Conservation (phyloP, 345 rosid species). For the Ricinus communis region DNA sequence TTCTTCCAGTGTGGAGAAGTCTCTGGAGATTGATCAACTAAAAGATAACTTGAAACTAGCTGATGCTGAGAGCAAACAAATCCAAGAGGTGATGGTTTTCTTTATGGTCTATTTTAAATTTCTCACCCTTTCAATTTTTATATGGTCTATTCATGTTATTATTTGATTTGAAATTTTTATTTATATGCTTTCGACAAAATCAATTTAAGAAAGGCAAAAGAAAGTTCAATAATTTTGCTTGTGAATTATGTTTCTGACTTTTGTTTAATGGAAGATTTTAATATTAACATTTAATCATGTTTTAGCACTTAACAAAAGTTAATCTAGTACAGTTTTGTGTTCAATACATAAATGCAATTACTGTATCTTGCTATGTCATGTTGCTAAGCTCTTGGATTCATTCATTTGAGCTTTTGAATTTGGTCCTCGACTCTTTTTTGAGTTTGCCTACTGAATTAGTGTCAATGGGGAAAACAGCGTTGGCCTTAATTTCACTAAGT, state of each 20-base stretch:
- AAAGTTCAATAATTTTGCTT: neutral
- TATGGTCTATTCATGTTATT: too few relatives aligned
- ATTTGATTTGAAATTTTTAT: conserved; percentile 7
- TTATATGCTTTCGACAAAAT: too few relatives aligned
- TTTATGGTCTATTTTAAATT: neutral
- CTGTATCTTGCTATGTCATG: neutral
- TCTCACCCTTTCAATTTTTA: conserved; percentile 7
- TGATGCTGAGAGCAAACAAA: conserved; percentile 36
- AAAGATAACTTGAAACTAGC: conserved; percentile 40
- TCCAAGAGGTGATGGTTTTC: conserved; percentile 48
- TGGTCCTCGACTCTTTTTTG: neutral
- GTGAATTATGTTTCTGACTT: neutral
- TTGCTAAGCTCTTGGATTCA: neutral
- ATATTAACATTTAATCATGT: conserved; percentile 1
- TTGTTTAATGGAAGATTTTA: neutral
- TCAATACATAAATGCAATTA: neutral
- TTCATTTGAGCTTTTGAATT: neutral
- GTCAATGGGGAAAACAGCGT: neutral
- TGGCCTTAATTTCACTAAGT: neutral
- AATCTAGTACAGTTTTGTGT: neutral
- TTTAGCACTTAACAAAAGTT: neutral
- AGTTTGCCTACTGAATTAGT: neutral
- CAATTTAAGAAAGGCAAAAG: neutral
- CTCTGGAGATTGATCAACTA: conserved; percentile 55
- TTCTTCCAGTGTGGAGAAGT: conserved; percentile 51